These are phyloP conservation scores for Stipa capillata DNA, from an alignment of 176 grass and related monocot species.

Conservation along the genomic window DNA sequence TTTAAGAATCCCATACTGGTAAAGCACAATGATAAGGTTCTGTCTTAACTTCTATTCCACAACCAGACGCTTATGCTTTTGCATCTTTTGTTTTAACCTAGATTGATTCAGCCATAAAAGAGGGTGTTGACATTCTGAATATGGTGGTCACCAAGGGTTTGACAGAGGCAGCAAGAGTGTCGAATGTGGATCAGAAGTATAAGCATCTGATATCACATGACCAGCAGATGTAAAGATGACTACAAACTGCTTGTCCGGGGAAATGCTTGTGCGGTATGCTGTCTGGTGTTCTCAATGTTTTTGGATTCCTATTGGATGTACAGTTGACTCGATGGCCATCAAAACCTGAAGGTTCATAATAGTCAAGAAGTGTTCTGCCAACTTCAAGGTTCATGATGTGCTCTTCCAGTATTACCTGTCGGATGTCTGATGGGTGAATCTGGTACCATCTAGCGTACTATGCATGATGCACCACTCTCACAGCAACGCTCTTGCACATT, in stretches of 20 bases:
- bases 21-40: background rate
- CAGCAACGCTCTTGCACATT: background rate
- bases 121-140: slow-evolving; percentile 67
- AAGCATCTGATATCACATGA: slow-evolving; percentile 67
- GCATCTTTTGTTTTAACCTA: slow-evolving; percentile 32
- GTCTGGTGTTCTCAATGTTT: no score
- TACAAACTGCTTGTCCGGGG: background rate
- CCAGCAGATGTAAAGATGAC: slow-evolving; percentile 27
- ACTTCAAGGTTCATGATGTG: no score
- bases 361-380: no score
- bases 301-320: background rate
- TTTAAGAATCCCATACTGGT: background rate
- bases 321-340: no score
- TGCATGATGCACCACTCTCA: background rate
- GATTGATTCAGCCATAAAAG: slow-evolving; percentile 72
- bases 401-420: background rate
- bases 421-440: no score
- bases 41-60: background rate
- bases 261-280: background rate
- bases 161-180: slow-evolving; percentile 38
- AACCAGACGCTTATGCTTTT: slow-evolving; percentile 11
- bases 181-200: slow-evolving; percentile 74
- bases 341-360: no score
- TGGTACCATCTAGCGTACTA: no score
- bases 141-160: slow-evolving; percentile 54